A percentile compares a stretch with the other conserved stretches of the same genome.
Evolutionary conservation across 139 green algal genomes (phyloP).

Genomic region (Coelastrella sp.): DNA sequence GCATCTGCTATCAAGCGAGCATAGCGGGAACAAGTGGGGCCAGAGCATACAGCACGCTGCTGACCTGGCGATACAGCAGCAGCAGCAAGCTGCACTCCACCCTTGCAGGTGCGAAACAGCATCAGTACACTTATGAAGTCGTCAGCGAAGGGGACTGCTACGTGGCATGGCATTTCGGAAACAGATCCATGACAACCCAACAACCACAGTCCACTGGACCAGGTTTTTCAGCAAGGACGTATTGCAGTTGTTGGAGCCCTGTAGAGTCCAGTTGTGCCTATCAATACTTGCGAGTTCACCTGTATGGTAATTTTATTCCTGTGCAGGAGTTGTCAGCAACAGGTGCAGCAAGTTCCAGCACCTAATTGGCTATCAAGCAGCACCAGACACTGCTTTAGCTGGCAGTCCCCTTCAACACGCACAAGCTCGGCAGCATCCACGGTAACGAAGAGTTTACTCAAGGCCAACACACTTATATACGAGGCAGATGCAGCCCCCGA

Average conservation of each 20-base stretch:
- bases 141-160: neutral
- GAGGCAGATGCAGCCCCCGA: too few relatives aligned
- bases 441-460: too few relatives aligned
- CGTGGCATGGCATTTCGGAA: too few relatives aligned
- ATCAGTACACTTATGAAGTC: neutral
- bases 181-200: too few relatives aligned
- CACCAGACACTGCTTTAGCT: constrained; percentile 3
- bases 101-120: neutral
- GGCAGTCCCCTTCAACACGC: neutral
- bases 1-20: neutral
- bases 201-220: too few relatives aligned
- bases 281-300: too few relatives aligned
- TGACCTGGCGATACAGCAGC: constrained; percentile 2
- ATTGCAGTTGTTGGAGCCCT: too few relatives aligned
- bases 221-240: too few relatives aligned
- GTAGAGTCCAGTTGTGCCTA: too few relatives aligned
- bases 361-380: neutral
- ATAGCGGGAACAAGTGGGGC: neutral
- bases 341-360: neutral
- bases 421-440: too few relatives aligned
- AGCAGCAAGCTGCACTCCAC: neutral
- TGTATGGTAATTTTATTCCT: neutral
- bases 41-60: constrained; percentile 2
- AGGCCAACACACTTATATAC: too few relatives aligned
- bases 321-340: neutral